A percentile compares a stretch with the other conserved stretches of the same genome.
Conservation (phyloP, 176 grass and related monocot genomes). For the Aegilops speltoides region DNA sequence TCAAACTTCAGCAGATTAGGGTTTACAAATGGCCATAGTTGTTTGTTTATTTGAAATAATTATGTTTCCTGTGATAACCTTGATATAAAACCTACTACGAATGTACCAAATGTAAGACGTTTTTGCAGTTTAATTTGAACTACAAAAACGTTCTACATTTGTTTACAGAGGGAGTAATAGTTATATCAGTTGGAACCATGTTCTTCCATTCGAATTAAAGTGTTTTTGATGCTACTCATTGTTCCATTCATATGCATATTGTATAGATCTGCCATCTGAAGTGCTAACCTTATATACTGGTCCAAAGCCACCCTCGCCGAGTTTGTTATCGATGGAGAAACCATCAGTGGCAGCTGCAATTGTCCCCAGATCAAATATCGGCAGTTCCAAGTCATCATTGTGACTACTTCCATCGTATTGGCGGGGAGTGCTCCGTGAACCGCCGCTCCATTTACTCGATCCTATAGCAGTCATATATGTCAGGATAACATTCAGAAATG, state of each 20-base stretch:
- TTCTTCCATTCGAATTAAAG: background rate
- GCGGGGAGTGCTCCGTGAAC: constrained; percentile 25
- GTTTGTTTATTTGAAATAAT: background rate
- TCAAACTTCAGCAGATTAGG: background rate
- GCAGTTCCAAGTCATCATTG: constrained; percentile 40
- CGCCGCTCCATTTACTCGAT: constrained; percentile 32
- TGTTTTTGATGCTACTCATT: background rate
- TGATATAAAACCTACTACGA: background rate
- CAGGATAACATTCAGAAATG: background rate
- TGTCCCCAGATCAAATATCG: constrained; percentile 53
- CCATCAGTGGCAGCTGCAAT: constrained; percentile 53
- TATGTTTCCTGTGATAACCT: background rate
- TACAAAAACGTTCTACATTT: too few relatives aligned
- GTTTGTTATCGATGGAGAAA: constrained; percentile 63
- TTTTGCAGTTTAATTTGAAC: too few relatives aligned
- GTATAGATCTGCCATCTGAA: background rate
- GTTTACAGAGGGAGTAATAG: background rate
- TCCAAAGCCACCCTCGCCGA: constrained; percentile 68
- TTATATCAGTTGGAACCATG: background rate
- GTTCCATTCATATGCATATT: background rate
- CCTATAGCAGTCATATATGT: constrained; percentile 6
- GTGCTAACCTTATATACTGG: constrained; percentile 60
- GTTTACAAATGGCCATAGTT: background rate
- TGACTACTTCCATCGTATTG: constrained; percentile 38
- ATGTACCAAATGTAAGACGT: too few relatives aligned